Evolutionary conservation across 129 eudicot genomes (phyloP), one percentile per base, ranked within the genome.

Genomic region (Cynara cardunculus): DNA sequence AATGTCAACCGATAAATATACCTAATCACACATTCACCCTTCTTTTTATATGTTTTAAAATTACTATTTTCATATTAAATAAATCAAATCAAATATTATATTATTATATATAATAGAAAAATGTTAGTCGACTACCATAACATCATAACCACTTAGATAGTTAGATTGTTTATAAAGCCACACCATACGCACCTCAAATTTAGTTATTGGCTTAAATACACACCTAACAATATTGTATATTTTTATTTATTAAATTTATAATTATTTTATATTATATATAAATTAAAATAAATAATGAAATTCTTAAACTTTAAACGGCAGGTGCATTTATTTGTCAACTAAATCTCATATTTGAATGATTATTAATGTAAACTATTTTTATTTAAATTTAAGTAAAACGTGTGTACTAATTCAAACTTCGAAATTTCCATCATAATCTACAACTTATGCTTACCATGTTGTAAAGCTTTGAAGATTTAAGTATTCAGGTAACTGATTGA

Each of bases 121-220:
- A 56, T 56, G 65, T 56, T 56, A n/a, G 24, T n/a, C 5, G 7
- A 53, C 62, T 18, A 56, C 14, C 39, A 34, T 34, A 34, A 9
- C 39, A 5, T 59, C 24, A 19, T 18, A 59, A 59, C 66, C 25
- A 18, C 25, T 14, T 44, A 44, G 18, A 11, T 14, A 44, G 16
- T 59, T 59, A 59, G 66, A 59, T 59, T 59, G 69, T 64, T 64
- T 64, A 64, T 64, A 64, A 64, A 64, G 69, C 69, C 18, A 64
- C 69, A 21, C 69, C 69, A 64, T 64, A 9, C 28, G 14, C 69
- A 64, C 69, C 69, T 64, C 28, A 64, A 64, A 64, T 19, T 64
- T 64, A 64, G 69, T 64, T 64, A 64, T n/a, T 64, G 69, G 13
- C 8, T 64, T 64, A 64, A 22, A 64, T 64, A 64, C 69, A 24